Base-by-base conservation (phyloP, 2,329 filamentous ascomycete species). In the Talaromyces albobiverticillius region DNA sequence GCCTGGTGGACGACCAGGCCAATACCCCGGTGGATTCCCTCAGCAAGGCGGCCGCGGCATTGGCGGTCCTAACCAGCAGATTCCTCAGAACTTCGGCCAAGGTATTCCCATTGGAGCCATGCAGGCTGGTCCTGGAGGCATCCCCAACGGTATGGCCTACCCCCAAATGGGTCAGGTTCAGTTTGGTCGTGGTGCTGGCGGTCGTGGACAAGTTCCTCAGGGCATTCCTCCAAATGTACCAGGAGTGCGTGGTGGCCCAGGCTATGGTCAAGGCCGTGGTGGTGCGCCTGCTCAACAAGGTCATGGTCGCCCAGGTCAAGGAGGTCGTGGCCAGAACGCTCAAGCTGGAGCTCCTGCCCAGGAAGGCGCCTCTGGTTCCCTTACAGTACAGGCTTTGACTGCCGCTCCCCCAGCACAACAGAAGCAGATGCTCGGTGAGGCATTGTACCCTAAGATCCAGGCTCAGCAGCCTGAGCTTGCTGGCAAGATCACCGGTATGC, bases 401-500 rank as follows among this genome's bases (percentile, higher is more conserved):
- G 65, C 76, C 54, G 69, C 79, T 60, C 78, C 82, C 32, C 82
- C 87, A 36, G 81, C 82, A 46, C 90, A 95, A 79, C 94, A 97
- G 82, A 99, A 99, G 86, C 94, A 99, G 82, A 90, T 97, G 76
- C 86, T 99, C 53, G 94, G 94, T 73, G 94, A 99, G 79, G 87
- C 90, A 64, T 88, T 99, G 66, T 99, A 97, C 83, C 94, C 94
- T 71, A 99, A 97, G 88, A 97, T 99, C 68, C 86, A 92, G 75
- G 85, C 84, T 63, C 87, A 96, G 76, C 94, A 99, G 80, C 89
- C 91, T 57, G 92, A 96, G 67, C 82, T 99, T 68, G 94, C 94
- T 59, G 94, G 94, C 71, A 99, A 99, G 87, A 97, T 99, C 75
- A 99, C 94, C 59, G 94, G 94, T 78, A 99, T 99, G 94, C 88